Evolutionary conservation across 2,329 filamentous ascomycete genomes (phyloP).

Genomic region (Escovopsis weberi): DNA sequence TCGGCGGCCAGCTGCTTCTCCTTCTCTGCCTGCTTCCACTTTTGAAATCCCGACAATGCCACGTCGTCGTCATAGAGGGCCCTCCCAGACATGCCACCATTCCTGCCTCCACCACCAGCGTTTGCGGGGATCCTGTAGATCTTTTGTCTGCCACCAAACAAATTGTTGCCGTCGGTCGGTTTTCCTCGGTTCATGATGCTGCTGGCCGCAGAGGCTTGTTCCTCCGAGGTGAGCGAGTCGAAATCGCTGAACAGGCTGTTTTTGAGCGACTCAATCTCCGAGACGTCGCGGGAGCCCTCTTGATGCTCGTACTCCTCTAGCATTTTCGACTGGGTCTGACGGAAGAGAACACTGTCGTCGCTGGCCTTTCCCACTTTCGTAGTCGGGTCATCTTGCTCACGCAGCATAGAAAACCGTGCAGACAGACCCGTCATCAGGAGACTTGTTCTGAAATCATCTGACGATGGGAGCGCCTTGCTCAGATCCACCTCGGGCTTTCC

Average conservation of each 20-base stretch:
- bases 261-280: constrained; percentile 73
- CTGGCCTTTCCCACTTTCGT: constrained; percentile 86
- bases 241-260: constrained; percentile 45
- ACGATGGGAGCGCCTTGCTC: constrained; percentile 57
- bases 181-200: constrained; percentile 77
- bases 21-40: constrained; percentile 48
- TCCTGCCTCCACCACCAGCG: constrained; percentile 19
- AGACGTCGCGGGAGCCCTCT: constrained; percentile 61
- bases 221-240: constrained; percentile 56
- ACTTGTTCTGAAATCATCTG: constrained; percentile 88
- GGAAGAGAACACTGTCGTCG: constrained; percentile 82
- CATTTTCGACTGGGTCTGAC: constrained; percentile 66
- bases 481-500: constrained; percentile 58
- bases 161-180: constrained; percentile 74
- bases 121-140: constrained; percentile 69
- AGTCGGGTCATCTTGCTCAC: constrained; percentile 83
- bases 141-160: constrained; percentile 93
- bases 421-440: constrained; percentile 91
- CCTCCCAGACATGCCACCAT: constrained; percentile 48
- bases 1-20: constrained; percentile 32
- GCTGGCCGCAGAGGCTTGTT: constrained; percentile 46
- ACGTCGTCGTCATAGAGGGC: constrained; percentile 79
- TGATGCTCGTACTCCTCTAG: constrained; percentile 54
- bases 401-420: constrained; percentile 89
- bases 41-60: constrained; percentile 69